Evolutionary conservation across 768 basidiomycete genomes (phyloP), one percentile per base, ranked within the genome.

Genomic region (Tulasnella calospora): DNA sequence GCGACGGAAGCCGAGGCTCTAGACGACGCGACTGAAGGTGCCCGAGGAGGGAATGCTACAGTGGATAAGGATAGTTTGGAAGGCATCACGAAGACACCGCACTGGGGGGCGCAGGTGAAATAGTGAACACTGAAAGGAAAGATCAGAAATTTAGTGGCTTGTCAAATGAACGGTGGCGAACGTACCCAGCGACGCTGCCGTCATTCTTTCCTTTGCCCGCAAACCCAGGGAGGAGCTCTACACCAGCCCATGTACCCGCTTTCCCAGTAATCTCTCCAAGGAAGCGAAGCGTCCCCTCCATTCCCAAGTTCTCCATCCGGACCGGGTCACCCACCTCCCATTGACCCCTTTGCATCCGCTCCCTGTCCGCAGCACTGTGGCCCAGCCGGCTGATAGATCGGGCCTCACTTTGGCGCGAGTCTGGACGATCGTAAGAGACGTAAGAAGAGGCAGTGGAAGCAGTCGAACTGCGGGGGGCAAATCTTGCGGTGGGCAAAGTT

Each of bases 201-300:
- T 98, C 90, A 82, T 99, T 99, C 86, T 99, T 99, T 0, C 97
- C 97, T 83, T 93, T 94, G 27, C 97, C 96, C 23, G 88, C 84
- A 83, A 95, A 97, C 8, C 94, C 93, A 46, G 91, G 92, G 81
- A 89, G 86, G 30, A 99, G 87, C 84, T 98, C 94, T 30, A 99
- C 94, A 19, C 97, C 97, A 21, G 94, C 97, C 94, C 94, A 99
- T 8, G 91, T 85, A 4, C 96, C 97, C 3, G 89, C 87, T 84
- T 98, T 98, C 73, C 94, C 94, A 23, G 93, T 91, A 77, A 98
- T 96, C 81, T 90, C 88, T 7, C 97, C 97, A 23, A 96, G 80
- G 84, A 90, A 98, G 79, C 90, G 86, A 67, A 99, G 84, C 12
- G 86, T 88, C 23, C 97, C 97, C 83, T 98, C 96, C 83, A 92